Evolutionary conservation across 169 alveolate genomes (phyloP).

Genomic region (Plasmodium blacklocki): DNA sequence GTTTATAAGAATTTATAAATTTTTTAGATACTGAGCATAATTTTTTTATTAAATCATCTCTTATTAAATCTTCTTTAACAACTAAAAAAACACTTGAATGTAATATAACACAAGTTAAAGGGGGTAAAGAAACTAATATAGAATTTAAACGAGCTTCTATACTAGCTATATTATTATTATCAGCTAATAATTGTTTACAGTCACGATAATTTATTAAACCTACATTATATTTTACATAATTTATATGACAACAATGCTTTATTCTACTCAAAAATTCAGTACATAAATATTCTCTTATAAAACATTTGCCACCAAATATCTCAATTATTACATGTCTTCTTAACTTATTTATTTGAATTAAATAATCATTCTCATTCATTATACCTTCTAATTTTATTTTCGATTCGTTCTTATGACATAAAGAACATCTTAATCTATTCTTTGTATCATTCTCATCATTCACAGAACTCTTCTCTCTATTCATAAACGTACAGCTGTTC

Average conservation of each 20-base stretch:
- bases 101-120: conserved; percentile 80
- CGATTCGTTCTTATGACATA: conserved; percentile 42
- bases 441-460: conserved; percentile 53
- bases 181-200: conserved; percentile 88
- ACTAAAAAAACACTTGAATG: conserved; percentile 81
- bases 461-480: conserved; percentile 17
- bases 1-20: conserved; percentile 69
- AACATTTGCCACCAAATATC: conserved; percentile 73
- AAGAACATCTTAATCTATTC: conserved; percentile 36
- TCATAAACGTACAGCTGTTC: conserved; percentile 13
- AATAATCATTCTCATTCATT: conserved; percentile 62
- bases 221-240: conserved; percentile 66
- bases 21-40: conserved; percentile 80
- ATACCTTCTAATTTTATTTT: conserved; percentile 63
- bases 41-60: conserved; percentile 83
- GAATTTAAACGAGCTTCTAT: conserved; percentile 87
- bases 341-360: conserved; percentile 62
- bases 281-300: conserved; percentile 70
- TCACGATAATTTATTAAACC: conserved; percentile 89
- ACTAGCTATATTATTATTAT: conserved; percentile 85
- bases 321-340: conserved; percentile 67
- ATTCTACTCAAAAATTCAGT: conserved; percentile 72
- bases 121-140: conserved; percentile 86
- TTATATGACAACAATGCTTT: conserved; percentile 66
- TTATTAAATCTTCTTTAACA: conserved; percentile 82